These are phyloP conservation scores for Didymellaceae sp. DNA, from an alignment of 2,329 filamentous ascomycete species.

Conservation along the genomic window DNA sequence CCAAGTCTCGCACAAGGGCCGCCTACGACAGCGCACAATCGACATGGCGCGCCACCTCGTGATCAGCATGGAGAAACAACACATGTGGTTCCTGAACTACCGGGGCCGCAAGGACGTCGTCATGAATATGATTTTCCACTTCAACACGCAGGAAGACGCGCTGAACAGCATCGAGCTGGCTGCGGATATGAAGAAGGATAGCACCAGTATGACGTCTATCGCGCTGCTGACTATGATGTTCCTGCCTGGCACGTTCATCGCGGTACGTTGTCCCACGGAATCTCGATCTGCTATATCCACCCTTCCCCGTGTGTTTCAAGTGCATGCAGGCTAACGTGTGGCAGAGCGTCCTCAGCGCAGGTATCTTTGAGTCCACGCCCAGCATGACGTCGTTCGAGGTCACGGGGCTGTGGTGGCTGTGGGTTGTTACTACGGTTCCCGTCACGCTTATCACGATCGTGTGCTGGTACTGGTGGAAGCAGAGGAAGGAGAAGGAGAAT, in stretches of 20 bases:
- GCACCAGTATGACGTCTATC: conserved; percentile 42
- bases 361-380: conserved; percentile 2
- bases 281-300: background rate
- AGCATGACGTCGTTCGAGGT: conserved; percentile 7
- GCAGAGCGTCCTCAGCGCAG: conserved; percentile 4
- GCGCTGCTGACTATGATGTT: conserved; percentile 44
- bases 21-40: conserved; percentile 5
- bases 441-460: conserved; percentile 14
- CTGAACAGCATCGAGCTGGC: conserved; percentile 40
- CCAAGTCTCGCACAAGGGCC: background rate
- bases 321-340: background rate
- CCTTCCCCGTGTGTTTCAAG: no score
- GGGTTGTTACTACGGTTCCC: conserved; percentile 13
- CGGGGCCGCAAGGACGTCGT: conserved; percentile 25
- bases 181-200: conserved; percentile 34
- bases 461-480: conserved; percentile 20
- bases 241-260: conserved; percentile 23
- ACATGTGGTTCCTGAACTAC: conserved; percentile 29
- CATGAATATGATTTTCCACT: conserved; percentile 28
- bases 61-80: conserved; percentile 37
- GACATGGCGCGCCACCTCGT: conserved; percentile 38
- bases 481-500: conserved; percentile 1
- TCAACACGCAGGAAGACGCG: conserved; percentile 42
- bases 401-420: conserved; percentile 18
- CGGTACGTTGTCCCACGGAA: conserved; percentile 8